Evolutionary conservation across 768 basidiomycete species (phyloP).

Genomic region (Auriscalpium microsporum): DNA sequence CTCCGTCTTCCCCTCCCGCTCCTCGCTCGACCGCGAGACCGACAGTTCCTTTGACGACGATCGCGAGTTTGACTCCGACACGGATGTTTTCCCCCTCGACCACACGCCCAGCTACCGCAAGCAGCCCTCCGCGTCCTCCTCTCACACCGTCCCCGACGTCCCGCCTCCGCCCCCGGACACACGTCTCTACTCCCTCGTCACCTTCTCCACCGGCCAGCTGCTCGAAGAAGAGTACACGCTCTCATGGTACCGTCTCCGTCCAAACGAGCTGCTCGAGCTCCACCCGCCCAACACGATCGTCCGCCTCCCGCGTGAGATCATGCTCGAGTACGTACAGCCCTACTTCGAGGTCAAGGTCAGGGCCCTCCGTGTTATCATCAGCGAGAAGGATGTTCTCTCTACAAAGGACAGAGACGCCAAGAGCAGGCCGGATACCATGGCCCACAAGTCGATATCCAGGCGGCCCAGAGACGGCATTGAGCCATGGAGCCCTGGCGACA

Average conservation of each 20-base stretch:
- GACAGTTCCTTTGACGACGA: slow-evolving; percentile 28
- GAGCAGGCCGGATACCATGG: not conserved
- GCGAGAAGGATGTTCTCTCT: slow-evolving; percentile 12
- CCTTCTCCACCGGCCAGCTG: slow-evolving; percentile 61
- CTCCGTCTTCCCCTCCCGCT: slow-evolving; percentile 30
- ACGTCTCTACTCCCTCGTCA: slow-evolving; percentile 42
- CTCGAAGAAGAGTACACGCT: slow-evolving; percentile 57
- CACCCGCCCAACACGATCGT: slow-evolving; percentile 37
- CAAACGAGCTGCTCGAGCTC: slow-evolving; percentile 64
- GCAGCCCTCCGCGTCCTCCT: not conserved
- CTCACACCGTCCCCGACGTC: not conserved
- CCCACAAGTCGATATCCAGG: not conserved
- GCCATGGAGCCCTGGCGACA: not conserved
- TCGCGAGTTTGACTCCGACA: slow-evolving; percentile 20
- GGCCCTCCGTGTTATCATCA: slow-evolving; percentile 39
- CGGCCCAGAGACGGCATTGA: slow-evolving; percentile 9
- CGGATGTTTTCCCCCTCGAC: slow-evolving; percentile 1
- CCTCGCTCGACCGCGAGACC: slow-evolving; percentile 11
- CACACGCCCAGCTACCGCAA: slow-evolving; percentile 2
- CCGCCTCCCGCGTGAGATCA: slow-evolving; percentile 32
- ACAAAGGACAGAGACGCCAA: not conserved
- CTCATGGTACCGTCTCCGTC: slow-evolving; percentile 50
- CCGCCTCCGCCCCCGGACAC: not conserved
- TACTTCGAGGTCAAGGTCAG: slow-evolving; percentile 51
- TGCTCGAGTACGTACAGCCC: slow-evolving; percentile 42